Base-by-base conservation (phyloP, 345 rosid species). In the Leavenworthia alabamica region DNA sequence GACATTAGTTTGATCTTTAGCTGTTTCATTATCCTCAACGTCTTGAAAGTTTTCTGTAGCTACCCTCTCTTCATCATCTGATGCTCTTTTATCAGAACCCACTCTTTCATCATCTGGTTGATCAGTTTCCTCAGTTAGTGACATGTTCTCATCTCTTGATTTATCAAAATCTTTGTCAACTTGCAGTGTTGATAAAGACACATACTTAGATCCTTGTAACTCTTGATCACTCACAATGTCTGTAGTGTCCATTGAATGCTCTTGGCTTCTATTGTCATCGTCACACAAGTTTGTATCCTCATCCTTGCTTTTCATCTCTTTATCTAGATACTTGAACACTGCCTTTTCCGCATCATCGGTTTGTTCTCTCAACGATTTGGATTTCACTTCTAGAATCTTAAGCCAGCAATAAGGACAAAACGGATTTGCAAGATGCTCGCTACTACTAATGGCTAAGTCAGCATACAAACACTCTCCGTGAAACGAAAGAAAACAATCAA, bases 321-420 rank as follows among this genome's bases (percentile, higher is more conserved):
- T 56, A 48, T 17, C 64, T n/a, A 71, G n/a, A 40, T 40, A 32
- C 65, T 32, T 31, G 8, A 2, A 57, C n/a, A 57, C 60, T 12
- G 40, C 41, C 33, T 56, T 71, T 27, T 72, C 61, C n/a, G 67
- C 66, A 14, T 1, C 50, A 36, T 43, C 7, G 0, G 24, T 40
- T 28, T 51, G 44, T 15, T 64, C 62, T 22, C 23, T 65, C n/a
- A 44, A 16, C 3, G 62, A 15, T 8, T 19, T 28, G 23, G 53
- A 24, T 64, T 35, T 58, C 5, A 4, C 0, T 0, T 23, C 7
- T 13, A 57, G 7, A 44, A 33, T 3, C 8, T 28, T 71, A 29
- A 56, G 46, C 66, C 66, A 71, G 48, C 75, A 71, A 35, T 64
- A 71, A 50, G 75, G 70, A 37, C 75, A 71, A 47, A n/a, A 43